Evolutionary conservation across 192 early-diverging fungal genomes (phyloP), one percentile per base, ranked within the genome.

Genomic region (Coemansia sp.): DNA sequence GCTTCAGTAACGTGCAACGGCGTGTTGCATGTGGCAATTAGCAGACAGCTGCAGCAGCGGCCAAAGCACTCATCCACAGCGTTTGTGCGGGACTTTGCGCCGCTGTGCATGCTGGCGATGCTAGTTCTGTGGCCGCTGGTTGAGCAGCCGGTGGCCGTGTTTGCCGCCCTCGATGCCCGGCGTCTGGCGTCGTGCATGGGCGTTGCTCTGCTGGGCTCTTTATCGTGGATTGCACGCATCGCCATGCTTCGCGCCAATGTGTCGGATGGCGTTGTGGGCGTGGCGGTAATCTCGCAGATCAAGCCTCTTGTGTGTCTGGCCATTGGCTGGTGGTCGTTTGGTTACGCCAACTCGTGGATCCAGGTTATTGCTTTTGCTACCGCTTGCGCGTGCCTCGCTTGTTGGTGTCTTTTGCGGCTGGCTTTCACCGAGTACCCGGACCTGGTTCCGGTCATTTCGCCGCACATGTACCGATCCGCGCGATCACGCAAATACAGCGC

Each of bases 251-350:
- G 60, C 27, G 45, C 57, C 1, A 17, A 38, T 2, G 56, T 68
- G 5, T 49, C 22, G 5, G 76, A 68, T 35, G 76, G 76, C 22
- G 41, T 54, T 0, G 60, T 66, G 22, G 76, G 76, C 25, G 70
- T 79, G 0, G 70, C 70, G 0, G 57, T 65, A 5, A 11, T 69
- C 1, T 19, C 37, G 17, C 70, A 72, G 51, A 35, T 62, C n/a
- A 57, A 63, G 7, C 27, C 67, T 2, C 50, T 73, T 17, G 53
- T 55, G 17, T 79, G 70, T 38, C 25, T 79, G 32, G 70, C 53
- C 17, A 49, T 79, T 21, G 76, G 76, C 10, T 79, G 76, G 76
- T 79, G 76, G 76, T n/a, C 23, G 1, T 79, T 69, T 47, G 76
- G 67, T 2, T 79, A 69, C 21, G 37, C 38, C 1, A 41, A 66